Conservation (phyloP, 2,329 filamentous ascomycete genomes). For the Monosporascus sp. region DNA sequence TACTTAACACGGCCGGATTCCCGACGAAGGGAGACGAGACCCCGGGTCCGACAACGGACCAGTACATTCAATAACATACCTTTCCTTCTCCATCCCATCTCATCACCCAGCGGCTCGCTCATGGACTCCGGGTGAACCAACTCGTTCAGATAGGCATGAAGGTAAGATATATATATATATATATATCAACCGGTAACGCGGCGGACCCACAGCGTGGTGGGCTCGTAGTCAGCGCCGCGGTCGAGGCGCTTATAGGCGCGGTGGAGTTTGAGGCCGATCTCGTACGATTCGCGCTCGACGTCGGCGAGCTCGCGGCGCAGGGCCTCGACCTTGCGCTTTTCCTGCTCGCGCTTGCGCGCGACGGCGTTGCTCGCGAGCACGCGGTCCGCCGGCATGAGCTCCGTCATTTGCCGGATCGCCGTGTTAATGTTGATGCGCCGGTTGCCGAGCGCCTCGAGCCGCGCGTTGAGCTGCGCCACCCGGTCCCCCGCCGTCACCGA, state of each 20-base stretch:
- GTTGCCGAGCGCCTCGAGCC: constrained; percentile 59
- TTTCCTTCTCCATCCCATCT: not conserved
- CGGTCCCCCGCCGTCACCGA: constrained; percentile 51
- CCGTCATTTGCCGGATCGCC: constrained; percentile 70
- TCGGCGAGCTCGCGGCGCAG: constrained; percentile 65
- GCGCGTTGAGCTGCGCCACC: constrained; percentile 60
- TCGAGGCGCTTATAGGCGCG: constrained; percentile 71
- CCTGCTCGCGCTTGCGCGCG: constrained; percentile 45
- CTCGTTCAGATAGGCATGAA: too few species aligned
- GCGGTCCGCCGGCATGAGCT: constrained; percentile 68
- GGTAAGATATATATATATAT: too few species aligned
- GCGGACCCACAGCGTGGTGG: constrained; percentile 70
- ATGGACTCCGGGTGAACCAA: too few species aligned
- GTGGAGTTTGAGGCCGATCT: constrained; percentile 69
- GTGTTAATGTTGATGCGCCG: constrained; percentile 66
- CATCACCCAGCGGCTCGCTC: too few species aligned
- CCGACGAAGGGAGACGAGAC: too few species aligned
- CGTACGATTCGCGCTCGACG: constrained; percentile 70
- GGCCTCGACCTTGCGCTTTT: constrained; percentile 61
- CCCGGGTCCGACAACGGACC: too few species aligned
- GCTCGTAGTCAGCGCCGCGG: constrained; percentile 58
- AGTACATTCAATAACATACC: too few species aligned
- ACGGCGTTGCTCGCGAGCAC: constrained; percentile 63
- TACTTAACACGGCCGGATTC: not conserved
- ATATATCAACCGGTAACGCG: constrained; percentile 58